Base-by-base conservation (phyloP, 2,329 filamentous ascomycete species). In the Scolecobasidium constrictum region DNA sequence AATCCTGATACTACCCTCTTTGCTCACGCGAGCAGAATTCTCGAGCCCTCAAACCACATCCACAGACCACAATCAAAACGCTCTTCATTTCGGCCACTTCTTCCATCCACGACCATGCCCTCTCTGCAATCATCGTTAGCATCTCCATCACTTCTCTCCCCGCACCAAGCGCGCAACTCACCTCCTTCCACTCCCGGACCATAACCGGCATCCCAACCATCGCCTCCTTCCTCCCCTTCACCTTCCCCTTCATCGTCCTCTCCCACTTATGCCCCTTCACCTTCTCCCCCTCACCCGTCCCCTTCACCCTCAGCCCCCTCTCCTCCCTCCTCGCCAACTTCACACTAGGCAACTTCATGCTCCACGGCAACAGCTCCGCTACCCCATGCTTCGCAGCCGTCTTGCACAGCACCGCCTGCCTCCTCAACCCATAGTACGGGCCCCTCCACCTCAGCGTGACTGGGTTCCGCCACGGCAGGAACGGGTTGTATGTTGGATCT, bases 211-310 rank as follows among this genome's bases (percentile, higher is more conserved):
- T 98, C 47, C 81, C 80, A 68, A 93, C 64, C 86, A 96, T 95
- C 46, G 92, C 92, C 63, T 85, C 76, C 73, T 83, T 83, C 66
- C 87, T 80, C 68, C 84, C 78, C 62, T 94, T 86, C 74, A 96
- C 78, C 71, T 81, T 78, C 48, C 75, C 71, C 66, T 84, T 81
- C 68, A 95, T 69, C 56, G 82, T 83, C 59, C 92, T 78, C 72
- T 98, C 92, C 78, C 88, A 85, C 54, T 78, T 73, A 65, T 95
- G 90, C 63, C 92, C 92, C 81, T 96, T 98, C 61, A 95, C 90
- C 64, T 75, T 80, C 66, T 95, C 81, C 45, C 87, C 90, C 52
- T 86, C 79, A 71, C 92, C 90, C 1, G 90, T 96, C 54, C 90
- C 90, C 75, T 88, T 90, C 46, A 95, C 83, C 48, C 81, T 73